phyloP scores from a whole-genome alignment of 306 rosid species.

The Arachis stenosperma region DNA sequence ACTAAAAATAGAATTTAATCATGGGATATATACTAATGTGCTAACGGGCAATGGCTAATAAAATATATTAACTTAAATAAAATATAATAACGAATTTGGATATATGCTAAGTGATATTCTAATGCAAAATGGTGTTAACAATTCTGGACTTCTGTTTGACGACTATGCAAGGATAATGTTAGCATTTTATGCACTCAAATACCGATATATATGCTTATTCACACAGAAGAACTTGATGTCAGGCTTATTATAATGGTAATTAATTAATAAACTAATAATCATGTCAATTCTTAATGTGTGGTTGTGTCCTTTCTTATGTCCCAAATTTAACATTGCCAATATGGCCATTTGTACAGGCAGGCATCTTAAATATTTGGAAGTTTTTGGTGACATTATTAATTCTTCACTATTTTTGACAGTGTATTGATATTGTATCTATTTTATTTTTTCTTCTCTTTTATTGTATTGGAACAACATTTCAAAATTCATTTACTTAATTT shows the following conservation, averaged over 20 bases:
- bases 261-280: no score
- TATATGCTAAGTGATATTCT: conserved; percentile 42
- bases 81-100: conserved; percentile 46
- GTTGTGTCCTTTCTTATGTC: conserved; percentile 41
- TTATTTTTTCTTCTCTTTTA: no score
- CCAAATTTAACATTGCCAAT: conserved; percentile 44
- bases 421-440: no score
- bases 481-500: no score
- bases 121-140: conserved; percentile 48
- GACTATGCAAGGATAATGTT: conserved; percentile 41
- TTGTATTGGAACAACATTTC: no score
- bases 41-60: no score
- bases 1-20: no score
- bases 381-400: conserved; percentile 31
- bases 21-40: no score
- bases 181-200: conserved; percentile 42
- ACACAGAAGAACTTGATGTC: conserved; percentile 32
- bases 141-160: conserved; percentile 42
- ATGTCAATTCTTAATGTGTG: not conserved
- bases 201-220: conserved; percentile 39
- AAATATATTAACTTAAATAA: no score
- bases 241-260: conserved; percentile 39
- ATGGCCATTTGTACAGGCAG: conserved; percentile 43
- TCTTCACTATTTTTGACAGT: no score
- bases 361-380: conserved; percentile 43